phyloP scores from a whole-genome alignment of 371 early-diverging fungal species.

The Dinochytrium kinnereticum region DNA sequence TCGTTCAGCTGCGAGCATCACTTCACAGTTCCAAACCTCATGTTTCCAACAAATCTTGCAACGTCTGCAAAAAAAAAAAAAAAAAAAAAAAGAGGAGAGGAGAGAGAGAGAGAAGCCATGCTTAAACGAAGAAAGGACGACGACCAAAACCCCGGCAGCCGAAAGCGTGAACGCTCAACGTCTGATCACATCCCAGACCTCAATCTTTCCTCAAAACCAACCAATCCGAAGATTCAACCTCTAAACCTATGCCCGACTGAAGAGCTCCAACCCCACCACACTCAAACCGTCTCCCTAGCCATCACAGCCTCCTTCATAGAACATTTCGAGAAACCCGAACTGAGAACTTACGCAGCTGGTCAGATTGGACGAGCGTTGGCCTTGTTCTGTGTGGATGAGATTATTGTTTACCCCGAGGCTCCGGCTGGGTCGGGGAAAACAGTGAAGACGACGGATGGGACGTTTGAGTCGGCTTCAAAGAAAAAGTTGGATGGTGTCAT shows the following conservation, averaged over 20 bases:
- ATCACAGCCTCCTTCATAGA: constrained; percentile 75
- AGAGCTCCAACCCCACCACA: constrained; percentile 22
- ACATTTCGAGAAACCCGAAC: constrained; percentile 68
- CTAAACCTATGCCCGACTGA: background rate
- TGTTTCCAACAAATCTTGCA: background rate
- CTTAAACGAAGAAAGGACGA: background rate
- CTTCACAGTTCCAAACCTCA: no score
- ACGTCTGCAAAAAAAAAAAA: background rate
- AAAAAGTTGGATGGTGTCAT: constrained; percentile 58
- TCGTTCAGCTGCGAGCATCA: background rate
- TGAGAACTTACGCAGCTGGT: constrained; percentile 76
- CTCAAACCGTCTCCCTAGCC: constrained; percentile 72
- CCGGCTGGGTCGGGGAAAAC: background rate
- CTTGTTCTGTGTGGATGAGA: constrained; percentile 71
- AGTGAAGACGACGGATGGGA: constrained; percentile 27
- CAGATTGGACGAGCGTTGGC: constrained; percentile 72
- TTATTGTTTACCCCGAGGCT: constrained; percentile 66
- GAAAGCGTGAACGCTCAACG: background rate
- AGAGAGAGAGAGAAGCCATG: background rate
- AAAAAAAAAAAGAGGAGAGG: background rate
- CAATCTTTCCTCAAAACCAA: background rate
- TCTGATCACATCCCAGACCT: background rate
- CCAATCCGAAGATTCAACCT: background rate
- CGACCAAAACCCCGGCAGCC: background rate
- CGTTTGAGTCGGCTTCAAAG: constrained; percentile 36